Evolutionary conservation across 2,329 filamentous ascomycete species (phyloP), one percentile per base, ranked within the genome.

Genomic region (Pseudogymnoascus sp.): DNA sequence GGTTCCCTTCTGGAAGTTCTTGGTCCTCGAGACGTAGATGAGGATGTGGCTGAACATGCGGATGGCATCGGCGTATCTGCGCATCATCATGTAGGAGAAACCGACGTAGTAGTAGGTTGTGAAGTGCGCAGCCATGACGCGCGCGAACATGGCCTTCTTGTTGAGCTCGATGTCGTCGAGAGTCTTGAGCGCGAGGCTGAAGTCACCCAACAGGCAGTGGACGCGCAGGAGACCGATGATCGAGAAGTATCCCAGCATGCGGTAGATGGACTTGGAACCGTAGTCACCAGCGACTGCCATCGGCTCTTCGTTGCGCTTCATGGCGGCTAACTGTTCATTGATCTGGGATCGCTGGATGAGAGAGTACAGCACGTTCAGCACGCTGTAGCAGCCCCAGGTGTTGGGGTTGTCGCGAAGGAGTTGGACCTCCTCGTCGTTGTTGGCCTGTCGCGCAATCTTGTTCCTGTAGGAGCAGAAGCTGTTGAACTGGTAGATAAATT

Each of bases 21-120:
- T 99, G 75, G 94, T 99, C 73, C 94, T 85, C 70, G 92, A 96
- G 69, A 99, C 92, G 80, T 97, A 99, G 79, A 99, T 89, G 72
- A 99, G 87, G 78, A 99, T 99, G 84, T 99, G 94, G 83, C 91
- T 96, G 87, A 99, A 99, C 89, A 97, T 96, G 84, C 93, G 92
- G 80, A 99, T 97, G 77, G 94, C 94, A 78, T 99, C 94, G 78
- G 92, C 91, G 77, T 99, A 99, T 75, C 94, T 91, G 80, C 94
- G 92, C 91, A 97, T 96, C 94, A 99, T 99, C 93, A 99, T 97
- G 88, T 99, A 99, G 70, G 91, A 96, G 86, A 99, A 99, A 70
- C 94, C 94, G 67, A 99, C 93, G 77, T 97, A 97, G 86, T 99
- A 99, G 86, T 97, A 99, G 69, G 94, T 99, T 70, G 93, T 97